phyloP scores from a whole-genome alignment of 129 eudicot genomes.

The Calendula officinalis region DNA sequence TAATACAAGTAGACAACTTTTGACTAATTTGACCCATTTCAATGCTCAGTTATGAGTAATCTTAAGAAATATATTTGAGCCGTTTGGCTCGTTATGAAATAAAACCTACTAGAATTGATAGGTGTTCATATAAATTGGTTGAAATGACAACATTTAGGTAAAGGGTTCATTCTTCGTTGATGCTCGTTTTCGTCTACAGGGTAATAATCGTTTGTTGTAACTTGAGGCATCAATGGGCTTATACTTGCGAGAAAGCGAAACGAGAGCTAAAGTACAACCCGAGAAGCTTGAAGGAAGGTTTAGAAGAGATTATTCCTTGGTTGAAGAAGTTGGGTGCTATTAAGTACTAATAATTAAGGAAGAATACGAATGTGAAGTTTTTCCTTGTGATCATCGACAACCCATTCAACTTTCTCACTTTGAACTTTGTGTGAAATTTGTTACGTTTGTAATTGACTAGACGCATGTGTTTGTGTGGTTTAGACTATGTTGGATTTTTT shows the following conservation, averaged over 20 bases:
- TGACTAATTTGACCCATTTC: no score
- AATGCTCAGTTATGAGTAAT: no score
- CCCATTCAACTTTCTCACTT: not conserved
- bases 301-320: slow-evolving; percentile 69
- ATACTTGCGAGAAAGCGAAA: slow-evolving; percentile 66
- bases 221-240: slow-evolving; percentile 69
- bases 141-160: no score
- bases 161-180: no score
- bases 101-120: no score
- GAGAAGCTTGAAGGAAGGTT: slow-evolving; percentile 72
- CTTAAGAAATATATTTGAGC: no score
- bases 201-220: not conserved
- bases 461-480: not conserved
- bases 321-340: slow-evolving; percentile 58
- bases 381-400: not conserved
- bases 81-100: no score
- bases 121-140: no score
- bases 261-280: slow-evolving; percentile 66
- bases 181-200: not conserved
- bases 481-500: not conserved
- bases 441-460: not conserved
- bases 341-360: slow-evolving; percentile 43
- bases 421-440: not conserved
- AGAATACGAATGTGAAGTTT: not conserved
- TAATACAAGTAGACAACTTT: no score